Base-by-base conservation (phyloP, 257 asterid species). In the Cynanchum wilfordii region DNA sequence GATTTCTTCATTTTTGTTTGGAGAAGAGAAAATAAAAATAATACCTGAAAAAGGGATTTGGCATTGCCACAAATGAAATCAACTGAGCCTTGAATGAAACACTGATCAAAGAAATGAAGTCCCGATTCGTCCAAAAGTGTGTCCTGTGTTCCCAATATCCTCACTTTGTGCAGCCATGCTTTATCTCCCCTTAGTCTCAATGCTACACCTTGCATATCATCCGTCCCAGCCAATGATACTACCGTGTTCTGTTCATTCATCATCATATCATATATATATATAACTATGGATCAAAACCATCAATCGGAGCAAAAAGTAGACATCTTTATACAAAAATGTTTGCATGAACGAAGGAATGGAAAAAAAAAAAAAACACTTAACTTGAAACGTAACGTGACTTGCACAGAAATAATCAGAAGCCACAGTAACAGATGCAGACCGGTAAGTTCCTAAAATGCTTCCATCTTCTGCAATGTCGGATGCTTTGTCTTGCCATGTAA, bases 11-110 rank as follows among this genome's bases (percentile, higher is more conserved):
- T 0, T 11, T 47, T 44, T 7, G 49, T 44, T 8, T 16, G 52
- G 52, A 15, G 52, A 10, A 15, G 52, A 47, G 52, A 47, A 2
- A 3, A 9, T 11, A 2, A 10, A 49, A 4, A 10, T 12, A 54
- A 20, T 45, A 89, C 98, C 94, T 80, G 82, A 72, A 84, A 94
- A 11, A 91, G 77, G 2, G 98, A 94, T 69, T 62, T 91, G 15
- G 90, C 95, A 36, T 85, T 81, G 30, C 98, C 97, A 51, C 86
- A 89, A 30, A 94, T 89, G 87, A 94, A 91, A 71, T 94, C 98
- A 0, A 84, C 84, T 1, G 89, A 77, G 55, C 97, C 98, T 80
- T 80, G 89, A 51, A 94, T 89, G 75, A 72, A 83, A 72, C 96
- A 91, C 24, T 72, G 82, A 79, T 75, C 87, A 70, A 81, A 91